Base-by-base conservation (phyloP, 345 rosid genomes). In the Hibiscus trionum region DNA sequence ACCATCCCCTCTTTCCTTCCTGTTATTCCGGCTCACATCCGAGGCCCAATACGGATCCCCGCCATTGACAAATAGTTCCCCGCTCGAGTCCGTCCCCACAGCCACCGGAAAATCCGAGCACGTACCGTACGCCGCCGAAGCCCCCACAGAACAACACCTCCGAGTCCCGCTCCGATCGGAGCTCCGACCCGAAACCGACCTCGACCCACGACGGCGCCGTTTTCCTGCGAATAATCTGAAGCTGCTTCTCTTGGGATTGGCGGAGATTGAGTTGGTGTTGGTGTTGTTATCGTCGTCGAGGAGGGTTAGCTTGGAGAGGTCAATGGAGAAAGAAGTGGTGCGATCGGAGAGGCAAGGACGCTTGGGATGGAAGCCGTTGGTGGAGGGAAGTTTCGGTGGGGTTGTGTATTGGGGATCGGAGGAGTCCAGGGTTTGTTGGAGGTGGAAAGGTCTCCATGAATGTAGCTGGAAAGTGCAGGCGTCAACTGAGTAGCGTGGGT, bases 291-390 rank as follows among this genome's bases (percentile, higher is more conserved):
- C 93, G 67, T 92, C 94, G 68, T 92, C 94, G 53, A 87, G 61
- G 75, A 95, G 88, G 39, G 86, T 86, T 72, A 95, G 93, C 69
- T 82, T 86, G 61, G 97, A 88, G 73, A 88, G 56, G 80, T 90
- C 92, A 77, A 95, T 68, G 72, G 93, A 73, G 78, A 90, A 84
- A 8, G 98, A 84, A n/a, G 99, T 95, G 66, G 94, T 76, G 60
- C 99, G 93, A 77, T 92, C 92, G 82, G 97, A 86, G 84, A 90
- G 94, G 76, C 99, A 95, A 49, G 97, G 99, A 14, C 96, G 96
- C 79, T 95, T 95, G 73, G 85, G 62, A 74, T 74, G 78, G 50
- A 76, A 70, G 7, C 37, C 62, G 21, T 60, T 70, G 26, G 84
- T 61, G 39, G 81, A 47, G 52, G 82, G 59, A 39, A 73, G 74